These are phyloP conservation scores for Neurospora cerealis DNA, from an alignment of 495 filamentous ascomycete genomes.

Conservation along the genomic window DNA sequence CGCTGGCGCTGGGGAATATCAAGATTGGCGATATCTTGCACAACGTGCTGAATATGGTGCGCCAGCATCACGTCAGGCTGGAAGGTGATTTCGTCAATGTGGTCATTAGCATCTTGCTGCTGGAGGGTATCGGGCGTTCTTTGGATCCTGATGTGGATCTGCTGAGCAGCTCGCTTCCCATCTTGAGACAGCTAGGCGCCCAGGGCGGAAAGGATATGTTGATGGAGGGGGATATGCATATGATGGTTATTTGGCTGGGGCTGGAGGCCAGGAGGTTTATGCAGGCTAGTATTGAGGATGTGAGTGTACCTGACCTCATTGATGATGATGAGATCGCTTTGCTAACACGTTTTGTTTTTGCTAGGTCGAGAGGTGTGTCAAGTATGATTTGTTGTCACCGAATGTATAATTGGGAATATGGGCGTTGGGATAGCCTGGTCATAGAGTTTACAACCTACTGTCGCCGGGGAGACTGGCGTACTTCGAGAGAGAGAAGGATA, in stretches of 20 bases:
- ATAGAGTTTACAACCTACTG: neutral
- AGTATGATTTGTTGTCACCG: constrained; percentile 71
- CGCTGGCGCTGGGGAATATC: constrained; percentile 87
- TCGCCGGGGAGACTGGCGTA: neutral
- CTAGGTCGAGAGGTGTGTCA: constrained; percentile 66
- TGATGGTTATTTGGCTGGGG: constrained; percentile 90
- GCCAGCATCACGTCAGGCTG: constrained; percentile 83
- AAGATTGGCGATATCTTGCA: constrained; percentile 93
- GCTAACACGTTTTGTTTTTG: constrained; percentile 11
- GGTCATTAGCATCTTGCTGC: constrained; percentile 83
- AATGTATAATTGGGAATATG: constrained; percentile 48
- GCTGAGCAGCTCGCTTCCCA: constrained; percentile 77
- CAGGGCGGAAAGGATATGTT: constrained; percentile 60
- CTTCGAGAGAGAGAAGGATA: neutral
- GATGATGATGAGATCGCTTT: neutral
- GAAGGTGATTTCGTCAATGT: constrained; percentile 99
- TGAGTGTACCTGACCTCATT: constrained; percentile 30
- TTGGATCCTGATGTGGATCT: constrained; percentile 84
- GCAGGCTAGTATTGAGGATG: constrained; percentile 79
- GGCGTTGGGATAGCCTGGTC: neutral
- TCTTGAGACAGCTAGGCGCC: constrained; percentile 77
- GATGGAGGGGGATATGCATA: constrained; percentile 71
- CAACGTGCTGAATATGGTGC: constrained; percentile 85
- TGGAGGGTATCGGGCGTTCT: constrained; percentile 88
- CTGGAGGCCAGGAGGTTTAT: constrained; percentile 81